phyloP scores from a whole-genome alignment of 495 filamentous ascomycete genomes.

The Extremus antarcticus region DNA sequence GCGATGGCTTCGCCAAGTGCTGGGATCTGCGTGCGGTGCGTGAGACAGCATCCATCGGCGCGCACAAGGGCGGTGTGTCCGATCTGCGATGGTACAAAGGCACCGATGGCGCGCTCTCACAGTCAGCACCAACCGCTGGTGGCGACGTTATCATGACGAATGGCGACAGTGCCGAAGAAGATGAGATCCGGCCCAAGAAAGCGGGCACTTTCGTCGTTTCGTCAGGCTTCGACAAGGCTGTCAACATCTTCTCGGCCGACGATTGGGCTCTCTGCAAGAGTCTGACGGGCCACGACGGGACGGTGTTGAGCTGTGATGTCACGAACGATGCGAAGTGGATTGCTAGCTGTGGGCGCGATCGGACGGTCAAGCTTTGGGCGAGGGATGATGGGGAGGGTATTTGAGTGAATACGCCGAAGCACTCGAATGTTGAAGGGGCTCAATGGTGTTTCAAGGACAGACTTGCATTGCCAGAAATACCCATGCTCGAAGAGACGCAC shows the following conservation, averaged over 20 bases:
- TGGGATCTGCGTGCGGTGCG: conserved; percentile 91
- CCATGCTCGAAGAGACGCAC: no score
- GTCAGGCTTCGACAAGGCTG: conserved; percentile 86
- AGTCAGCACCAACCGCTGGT: conserved; percentile 29
- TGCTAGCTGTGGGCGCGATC: conserved; percentile 82
- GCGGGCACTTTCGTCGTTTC: conserved; percentile 84
- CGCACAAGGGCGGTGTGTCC: conserved; percentile 82
- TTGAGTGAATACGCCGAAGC: no score
- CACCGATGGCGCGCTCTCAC: conserved; percentile 43
- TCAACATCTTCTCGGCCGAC: conserved; percentile 90
- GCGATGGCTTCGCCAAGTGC: conserved; percentile 91
- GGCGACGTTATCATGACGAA: conserved; percentile 36
- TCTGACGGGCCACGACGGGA: conserved; percentile 79
- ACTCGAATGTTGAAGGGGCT: no score
- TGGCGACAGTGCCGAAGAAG: conserved; percentile 1
- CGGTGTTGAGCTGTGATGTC: conserved; percentile 81
- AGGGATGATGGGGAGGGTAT: conserved; percentile 54
- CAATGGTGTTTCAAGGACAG: no score
- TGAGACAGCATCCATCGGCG: conserved; percentile 72
- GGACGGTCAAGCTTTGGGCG: conserved; percentile 94
- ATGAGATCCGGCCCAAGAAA: conserved; percentile 40
- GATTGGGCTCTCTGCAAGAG: conserved; percentile 88
- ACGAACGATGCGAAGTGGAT: conserved; percentile 82
- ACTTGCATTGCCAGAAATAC: no score
- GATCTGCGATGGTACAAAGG: conserved; percentile 94